A percentile compares a stretch with the other conserved stretches of the same genome.
phyloP scores from a whole-genome alignment of 495 filamentous ascomycete species.

The Neurospora sp. region DNA sequence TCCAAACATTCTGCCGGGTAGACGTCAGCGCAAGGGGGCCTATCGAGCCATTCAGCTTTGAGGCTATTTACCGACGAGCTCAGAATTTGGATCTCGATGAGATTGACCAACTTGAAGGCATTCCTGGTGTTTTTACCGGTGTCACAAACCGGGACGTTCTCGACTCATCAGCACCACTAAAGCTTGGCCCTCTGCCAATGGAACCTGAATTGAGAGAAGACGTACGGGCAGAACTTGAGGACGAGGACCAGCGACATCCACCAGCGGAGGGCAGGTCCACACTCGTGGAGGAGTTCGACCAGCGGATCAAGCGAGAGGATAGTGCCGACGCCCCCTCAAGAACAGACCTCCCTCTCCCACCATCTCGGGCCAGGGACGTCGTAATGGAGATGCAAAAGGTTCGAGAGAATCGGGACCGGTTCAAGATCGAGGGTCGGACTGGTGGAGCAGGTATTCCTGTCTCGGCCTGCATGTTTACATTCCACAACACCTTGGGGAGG shows the following conservation, averaged over 20 bases:
- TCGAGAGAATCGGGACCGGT: conserved; percentile 85
- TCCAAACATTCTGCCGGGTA: conserved; percentile 65
- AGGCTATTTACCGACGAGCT: conserved; percentile 59
- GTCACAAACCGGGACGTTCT: conserved; percentile 64
- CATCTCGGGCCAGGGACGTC: conserved; percentile 77
- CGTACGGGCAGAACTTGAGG: conserved; percentile 69
- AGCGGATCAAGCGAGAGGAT: conserved; percentile 78
- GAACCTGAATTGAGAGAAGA: conserved; percentile 70
- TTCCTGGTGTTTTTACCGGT: conserved; percentile 81
- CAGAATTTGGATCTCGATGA: conserved; percentile 46
- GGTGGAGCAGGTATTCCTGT: conserved; percentile 71
- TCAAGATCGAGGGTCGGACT: conserved; percentile 68
- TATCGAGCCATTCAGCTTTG: conserved; percentile 70
- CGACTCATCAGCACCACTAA: conserved; percentile 46
- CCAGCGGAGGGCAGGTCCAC: conserved; percentile 53
- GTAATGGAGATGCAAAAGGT: conserved; percentile 90
- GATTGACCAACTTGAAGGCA: conserved; percentile 81
- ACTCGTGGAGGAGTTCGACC: conserved; percentile 68
- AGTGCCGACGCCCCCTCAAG: conserved; percentile 71
- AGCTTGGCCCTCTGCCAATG: conserved; percentile 69
- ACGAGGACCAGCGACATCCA: conserved; percentile 63
- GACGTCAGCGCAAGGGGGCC: conserved; percentile 63
- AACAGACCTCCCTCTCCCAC: conserved; percentile 70
- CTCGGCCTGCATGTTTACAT: conserved; percentile 91
- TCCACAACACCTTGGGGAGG: conserved; percentile 90